Base-by-base conservation (phyloP, 306 rosid genomes). In the Notholithocarpus densiflorus region DNA sequence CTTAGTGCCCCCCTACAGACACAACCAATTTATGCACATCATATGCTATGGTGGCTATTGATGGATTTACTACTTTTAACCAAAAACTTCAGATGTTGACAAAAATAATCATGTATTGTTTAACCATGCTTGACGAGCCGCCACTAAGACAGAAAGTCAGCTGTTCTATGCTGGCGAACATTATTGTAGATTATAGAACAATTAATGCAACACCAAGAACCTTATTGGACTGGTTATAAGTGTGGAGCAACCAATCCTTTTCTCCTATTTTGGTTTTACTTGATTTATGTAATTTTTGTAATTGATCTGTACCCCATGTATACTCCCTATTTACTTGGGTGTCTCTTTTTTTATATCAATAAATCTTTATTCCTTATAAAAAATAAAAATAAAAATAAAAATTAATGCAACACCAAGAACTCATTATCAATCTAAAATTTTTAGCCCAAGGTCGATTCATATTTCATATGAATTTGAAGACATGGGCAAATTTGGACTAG, bases 131-230 rank as follows among this genome's bases (percentile, higher is more conserved):
- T 79, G 65, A 62, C 37, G 12, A 84, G 70, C 72, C 56, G 71
- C 79, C 81, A 78, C 32, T 56, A 75, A 75, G 66, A 74, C 78
- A 80, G 32, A 69, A 26, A 57, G 6, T 21, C 14, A 40, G 73
- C 48, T 76, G 14, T 9, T 26, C 17, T 59, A 59, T 20, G 48
- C 26, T 19, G 26, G 14, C 72, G 19, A 34, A 68, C n/a, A 11
- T 34, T 32, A n/a, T 45, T 1, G 23, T 65, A 65, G 71, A 29
- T 32, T 12, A 64, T 66, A 21, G 34, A 56, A 6, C 73, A 24
- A 68, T 29, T 10, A 56, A 59, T 15, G 32, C 71, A 21, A 37
- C 43, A 52, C 23, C 76, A 21, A 23, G 51, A 24, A 19, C 37
- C 12, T 40, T 40, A 40, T 2, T 40, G 1, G 45, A 40, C 45